Base-by-base conservation (phyloP, 2,329 filamentous ascomycete species). In the Aspergillus japonicus region DNA sequence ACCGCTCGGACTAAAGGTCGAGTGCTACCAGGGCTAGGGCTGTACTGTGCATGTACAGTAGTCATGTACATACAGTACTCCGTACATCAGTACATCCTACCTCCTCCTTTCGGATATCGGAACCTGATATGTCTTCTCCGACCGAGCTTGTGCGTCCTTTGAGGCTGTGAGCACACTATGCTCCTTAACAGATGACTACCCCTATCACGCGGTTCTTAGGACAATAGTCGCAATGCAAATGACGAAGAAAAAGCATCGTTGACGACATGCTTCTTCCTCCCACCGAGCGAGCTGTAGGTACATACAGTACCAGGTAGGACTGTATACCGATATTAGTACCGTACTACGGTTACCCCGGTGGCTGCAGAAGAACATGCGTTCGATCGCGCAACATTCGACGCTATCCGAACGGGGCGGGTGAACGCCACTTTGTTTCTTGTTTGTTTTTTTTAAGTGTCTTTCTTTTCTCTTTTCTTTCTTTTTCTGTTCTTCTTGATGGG, bases 321-420 rank as follows among this genome's bases (percentile, higher is more conserved):
- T 24, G 53, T 44, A 24, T 33, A 47, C 33, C 33, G 33, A 35
- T 12, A 35, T 21, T 21, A 21, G 21, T 11, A 24, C 29, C 35
- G 44, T 44, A 44, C 39, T 44, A 16, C 39, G 14, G 42, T 49
- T 6, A 16, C 35, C 19, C 50, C 7, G 48, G 47, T 50, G 42
- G 58, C 53, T 59, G 60, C 57, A 62, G 58, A 58, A 47, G 54
- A 52, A 57, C 58, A 58, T 44, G 60, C 60, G 54, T 60, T 58
- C 54, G 56, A 55, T 39, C 52, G 59, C 56, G 56, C 56, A 16
- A 60, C 33, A 12, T 58, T 58, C 44, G 31, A 54, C n/a, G 26
- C 33, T 35, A 16, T 35, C 33, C 33, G 39, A 44, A n/a, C 29
- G 21, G 56, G 56, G 39, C 49, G 24, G 24, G n/a, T 21, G 42